Evolutionary conservation across 2,329 filamentous ascomycete genomes (phyloP), one percentile per base, ranked within the genome.

Genomic region (Penicillium sp.): DNA sequence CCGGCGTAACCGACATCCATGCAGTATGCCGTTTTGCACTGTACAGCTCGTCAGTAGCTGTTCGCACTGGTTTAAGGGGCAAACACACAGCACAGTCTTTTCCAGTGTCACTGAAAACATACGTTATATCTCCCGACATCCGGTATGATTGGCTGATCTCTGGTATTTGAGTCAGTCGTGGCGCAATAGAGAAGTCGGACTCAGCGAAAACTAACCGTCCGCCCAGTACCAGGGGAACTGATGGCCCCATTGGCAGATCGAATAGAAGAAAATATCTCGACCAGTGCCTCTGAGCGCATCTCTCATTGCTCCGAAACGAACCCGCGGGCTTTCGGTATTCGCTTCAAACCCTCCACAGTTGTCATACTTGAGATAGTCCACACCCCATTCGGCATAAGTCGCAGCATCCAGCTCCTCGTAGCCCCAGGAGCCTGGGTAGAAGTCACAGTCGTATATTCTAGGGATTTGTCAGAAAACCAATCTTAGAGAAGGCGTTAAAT

Each of bases 301-400:
- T 27, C 77, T 69, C 81, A 84, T 83, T 35, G 68, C 63, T 11
- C 60, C 44, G 10, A 47, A 47, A 3, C 60, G 66, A 76, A 84
- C 16, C 80, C 2, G 77, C 76, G 47, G 70, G 71, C 53, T 66
- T 63, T 33, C 53, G 56, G 27, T 68, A 68, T 4, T 71, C 71
- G 47, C 64, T 68, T 47, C 22, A 19, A 47, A 47, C n/a, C 44
- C 44, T 11, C 44, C 44, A 69, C 80, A 84, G 63, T 83, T 83
- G 63, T 84, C 82, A 59, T 81, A 82, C 63, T 83, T 83, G 27
- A 80, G 67, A 56, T 82, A 84, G 62, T 84, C 82, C 41, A 85
- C 75, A 3, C 78, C 81, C 83, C 82, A 85, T 9, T 71, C 66
- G 0, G 80, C 79, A 64, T 81, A 84, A 1, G 80, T 82, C 31